Evolutionary conservation across 768 basidiomycete genomes (phyloP).

Genomic region (Pleurotus salmoneostramineus): DNA sequence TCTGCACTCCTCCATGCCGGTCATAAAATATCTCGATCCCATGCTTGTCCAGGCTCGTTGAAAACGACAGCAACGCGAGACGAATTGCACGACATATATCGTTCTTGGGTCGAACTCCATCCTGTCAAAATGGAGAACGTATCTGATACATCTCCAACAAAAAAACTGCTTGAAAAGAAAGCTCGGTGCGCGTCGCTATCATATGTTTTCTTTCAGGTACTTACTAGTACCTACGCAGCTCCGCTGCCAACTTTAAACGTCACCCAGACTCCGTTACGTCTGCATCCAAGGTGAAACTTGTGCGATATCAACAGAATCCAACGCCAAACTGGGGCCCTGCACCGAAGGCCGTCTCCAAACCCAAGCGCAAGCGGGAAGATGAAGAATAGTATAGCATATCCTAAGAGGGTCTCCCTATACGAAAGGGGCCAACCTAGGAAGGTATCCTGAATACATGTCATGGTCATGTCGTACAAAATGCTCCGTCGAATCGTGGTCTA

Average conservation of each 20-base stretch:
- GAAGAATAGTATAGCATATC: constrained; percentile 13
- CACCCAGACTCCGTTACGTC: constrained; percentile 64
- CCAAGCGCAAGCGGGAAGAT: constrained; percentile 38
- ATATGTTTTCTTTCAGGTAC: background rate
- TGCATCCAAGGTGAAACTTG: constrained; percentile 68
- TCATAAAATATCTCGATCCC: constrained; percentile 83
- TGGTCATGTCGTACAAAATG: constrained; percentile 8
- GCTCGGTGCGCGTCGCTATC: constrained; percentile 44
- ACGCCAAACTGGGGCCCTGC: constrained; percentile 92
- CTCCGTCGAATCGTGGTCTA: constrained; percentile 4
- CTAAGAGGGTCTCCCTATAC: background rate
- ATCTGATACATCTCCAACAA: constrained; percentile 67
- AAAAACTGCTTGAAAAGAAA: constrained; percentile 62
- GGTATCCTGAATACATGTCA: constrained; percentile 10
- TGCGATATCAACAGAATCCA: constrained; percentile 90
- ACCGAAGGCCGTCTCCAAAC: constrained; percentile 44
- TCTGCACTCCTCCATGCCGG: constrained; percentile 89
- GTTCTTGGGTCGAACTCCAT: constrained; percentile 78
- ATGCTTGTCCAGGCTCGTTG: constrained; percentile 83
- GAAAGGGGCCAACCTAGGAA: constrained; percentile 8
- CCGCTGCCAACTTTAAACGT: constrained; percentile 67
- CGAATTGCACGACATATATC: constrained; percentile 77
- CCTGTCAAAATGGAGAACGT: constrained; percentile 87
- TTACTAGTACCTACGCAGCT: constrained; percentile 28
- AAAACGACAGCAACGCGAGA: constrained; percentile 79